These are phyloP conservation scores for Juglanconis sp. DNA, from an alignment of 2,329 filamentous ascomycete species.

Conservation along the genomic window DNA sequence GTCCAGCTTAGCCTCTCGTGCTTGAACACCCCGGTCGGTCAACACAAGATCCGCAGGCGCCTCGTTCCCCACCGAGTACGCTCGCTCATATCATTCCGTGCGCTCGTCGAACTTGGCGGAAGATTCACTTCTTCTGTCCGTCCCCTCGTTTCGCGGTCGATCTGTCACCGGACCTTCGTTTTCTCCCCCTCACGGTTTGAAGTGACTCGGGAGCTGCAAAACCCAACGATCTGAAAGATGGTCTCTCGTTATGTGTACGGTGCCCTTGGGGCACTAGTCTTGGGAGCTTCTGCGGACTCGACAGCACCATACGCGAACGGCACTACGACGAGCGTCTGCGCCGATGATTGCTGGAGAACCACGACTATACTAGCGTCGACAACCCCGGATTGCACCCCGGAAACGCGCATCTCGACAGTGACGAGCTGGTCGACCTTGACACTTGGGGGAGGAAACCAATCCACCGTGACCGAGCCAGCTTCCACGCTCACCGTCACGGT, in stretches of 20 bases:
- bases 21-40: conserved; percentile 5
- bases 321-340: conserved; percentile 7
- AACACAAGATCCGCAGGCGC: conserved; percentile 12
- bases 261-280: conserved; percentile 10
- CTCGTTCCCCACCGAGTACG: neutral
- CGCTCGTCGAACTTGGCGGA: conserved; percentile 8
- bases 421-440: neutral
- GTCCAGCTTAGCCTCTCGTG: conserved; percentile 5
- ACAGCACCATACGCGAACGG: conserved; percentile 6
- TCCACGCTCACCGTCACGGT: neutral
- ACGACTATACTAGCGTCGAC: neutral
- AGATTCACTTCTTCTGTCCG: conserved; percentile 9
- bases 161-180: conserved; percentile 12
- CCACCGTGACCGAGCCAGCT: neutral
- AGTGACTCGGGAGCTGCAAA: conserved; percentile 4
- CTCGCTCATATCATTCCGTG: conserved; percentile 6
- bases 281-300: conserved; percentile 6
- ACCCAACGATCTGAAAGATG: conserved; percentile 8
- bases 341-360: conserved; percentile 15
- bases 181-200: neutral
- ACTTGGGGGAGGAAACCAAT: neutral
- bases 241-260: conserved; percentile 12
- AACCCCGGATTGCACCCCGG: neutral
- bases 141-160: conserved; percentile 9
- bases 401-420: neutral